These are phyloP conservation scores for Phyllosticta citrichinensis DNA, from an alignment of 2,329 filamentous ascomycete species.

Conservation along the genomic window DNA sequence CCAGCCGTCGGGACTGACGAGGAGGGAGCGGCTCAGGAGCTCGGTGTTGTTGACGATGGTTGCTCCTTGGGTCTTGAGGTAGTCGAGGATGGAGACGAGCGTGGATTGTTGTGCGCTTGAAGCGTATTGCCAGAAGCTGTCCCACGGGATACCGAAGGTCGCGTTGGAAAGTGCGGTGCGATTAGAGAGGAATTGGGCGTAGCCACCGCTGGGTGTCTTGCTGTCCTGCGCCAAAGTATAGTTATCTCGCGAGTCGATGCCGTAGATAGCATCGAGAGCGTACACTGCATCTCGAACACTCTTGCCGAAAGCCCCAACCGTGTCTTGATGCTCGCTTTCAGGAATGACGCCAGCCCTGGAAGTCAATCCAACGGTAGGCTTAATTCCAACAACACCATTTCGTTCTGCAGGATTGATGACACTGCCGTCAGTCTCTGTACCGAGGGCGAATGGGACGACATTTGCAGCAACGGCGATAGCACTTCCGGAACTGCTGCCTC, in stretches of 20 bases:
- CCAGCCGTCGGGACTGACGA: slow-evolving; percentile 60
- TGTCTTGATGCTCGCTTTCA: slow-evolving; percentile 57
- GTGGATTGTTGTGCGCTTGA: slow-evolving; percentile 45
- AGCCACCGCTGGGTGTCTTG: slow-evolving; percentile 47
- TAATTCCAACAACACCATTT: slow-evolving; percentile 58
- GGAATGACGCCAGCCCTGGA: slow-evolving; percentile 39
- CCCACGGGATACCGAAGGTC: slow-evolving; percentile 61
- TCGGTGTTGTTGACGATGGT: slow-evolving; percentile 62
- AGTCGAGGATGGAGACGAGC: slow-evolving; percentile 39
- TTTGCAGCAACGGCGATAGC: slow-evolving; percentile 56
- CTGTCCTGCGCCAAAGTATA: slow-evolving; percentile 51
- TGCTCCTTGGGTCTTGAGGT: slow-evolving; percentile 52
- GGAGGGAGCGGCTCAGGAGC: slow-evolving; percentile 50
- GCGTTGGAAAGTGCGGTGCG: slow-evolving; percentile 49
- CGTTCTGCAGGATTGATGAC: slow-evolving; percentile 62
- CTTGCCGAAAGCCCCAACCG: slow-evolving; percentile 56
- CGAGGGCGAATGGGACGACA: slow-evolving; percentile 52
- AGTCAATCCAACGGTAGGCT: slow-evolving; percentile 39
- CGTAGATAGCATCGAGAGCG: slow-evolving; percentile 58
- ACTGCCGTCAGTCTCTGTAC: slow-evolving; percentile 63
- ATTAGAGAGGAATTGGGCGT: slow-evolving; percentile 45
- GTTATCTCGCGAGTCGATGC: slow-evolving; percentile 53
- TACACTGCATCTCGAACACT: slow-evolving; percentile 61
- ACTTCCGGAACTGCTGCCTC: slow-evolving; percentile 58
- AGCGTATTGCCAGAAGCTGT: slow-evolving; percentile 57